These are phyloP conservation scores for Pythium apleroticum DNA, from an alignment of 352 stramenopile species.

Conservation along the genomic window DNA sequence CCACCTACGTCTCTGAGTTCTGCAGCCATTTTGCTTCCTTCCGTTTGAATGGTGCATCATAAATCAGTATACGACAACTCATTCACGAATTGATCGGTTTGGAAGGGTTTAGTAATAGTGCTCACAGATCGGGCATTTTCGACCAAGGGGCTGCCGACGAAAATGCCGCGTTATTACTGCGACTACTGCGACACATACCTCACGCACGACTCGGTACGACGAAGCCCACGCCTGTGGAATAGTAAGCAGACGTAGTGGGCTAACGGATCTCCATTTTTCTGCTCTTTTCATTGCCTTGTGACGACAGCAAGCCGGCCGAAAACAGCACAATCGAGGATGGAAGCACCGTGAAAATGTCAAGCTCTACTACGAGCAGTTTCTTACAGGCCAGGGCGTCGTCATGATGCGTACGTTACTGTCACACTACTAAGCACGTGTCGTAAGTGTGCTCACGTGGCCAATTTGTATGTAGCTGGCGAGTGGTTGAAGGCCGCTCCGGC, in stretches of 20 bases:
- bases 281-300: background rate
- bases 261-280: slow-evolving; percentile 1
- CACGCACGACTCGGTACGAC: slow-evolving; percentile 90
- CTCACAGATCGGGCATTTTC: background rate
- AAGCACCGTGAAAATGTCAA: slow-evolving; percentile 95
- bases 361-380: slow-evolving; percentile 91
- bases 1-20: too few species aligned
- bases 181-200: slow-evolving; percentile 96
- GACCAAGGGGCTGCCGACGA: slow-evolving; percentile 6
- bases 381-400: slow-evolving; percentile 68
- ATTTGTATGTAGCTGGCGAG: slow-evolving; percentile 47
- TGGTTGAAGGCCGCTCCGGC: slow-evolving; percentile 55
- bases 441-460: background rate
- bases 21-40: too few species aligned
- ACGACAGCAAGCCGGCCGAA: slow-evolving; percentile 84
- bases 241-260: background rate
- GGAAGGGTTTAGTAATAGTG: slow-evolving; percentile 7
- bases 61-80: background rate
- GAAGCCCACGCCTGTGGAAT: too few species aligned
- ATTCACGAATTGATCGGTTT: slow-evolving; percentile 27
- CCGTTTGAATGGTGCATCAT: background rate
- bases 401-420: slow-evolving; percentile 63
- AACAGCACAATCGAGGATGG: slow-evolving; percentile 94
- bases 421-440: background rate
- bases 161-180: slow-evolving; percentile 93